These are phyloP conservation scores for Yamadazyma sp. DNA, from an alignment of 805 yeast species.

Conservation along the genomic window DNA sequence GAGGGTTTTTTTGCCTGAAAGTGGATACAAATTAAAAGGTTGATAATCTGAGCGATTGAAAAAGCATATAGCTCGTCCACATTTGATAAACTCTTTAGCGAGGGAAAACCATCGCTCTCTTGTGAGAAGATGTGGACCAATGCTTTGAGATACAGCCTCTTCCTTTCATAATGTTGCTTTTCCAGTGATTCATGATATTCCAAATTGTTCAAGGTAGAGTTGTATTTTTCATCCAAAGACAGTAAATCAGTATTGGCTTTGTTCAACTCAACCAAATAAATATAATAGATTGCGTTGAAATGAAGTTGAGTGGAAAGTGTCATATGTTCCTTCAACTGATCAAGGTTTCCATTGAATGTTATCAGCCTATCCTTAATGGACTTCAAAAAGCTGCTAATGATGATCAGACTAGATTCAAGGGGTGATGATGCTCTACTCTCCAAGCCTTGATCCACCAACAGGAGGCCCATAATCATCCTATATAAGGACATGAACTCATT, in stretches of 20 bases:
- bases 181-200: no score
- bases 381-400: neutral
- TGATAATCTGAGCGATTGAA: no score
- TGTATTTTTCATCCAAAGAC: no score
- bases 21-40: no score
- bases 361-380: no score
- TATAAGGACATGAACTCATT: slow-evolving; percentile 4
- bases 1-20: no score
- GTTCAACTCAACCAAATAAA: neutral
- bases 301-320: neutral
- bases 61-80: neutral
- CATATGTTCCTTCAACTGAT: neutral
- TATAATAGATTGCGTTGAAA: slow-evolving; percentile 1
- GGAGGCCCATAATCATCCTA: slow-evolving; percentile 3
- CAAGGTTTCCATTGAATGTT: neutral
- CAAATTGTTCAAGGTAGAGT: no score
- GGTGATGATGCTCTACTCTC: slow-evolving; percentile 1
- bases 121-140: no score
- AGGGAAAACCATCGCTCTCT: no score
- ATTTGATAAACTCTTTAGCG: neutral
- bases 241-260: neutral
- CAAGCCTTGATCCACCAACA: slow-evolving; percentile 3
- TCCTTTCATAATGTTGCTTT: no score
- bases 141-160: no score
- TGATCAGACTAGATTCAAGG: neutral